Evolutionary conservation across 139 green algal genomes (phyloP), one percentile per base, ranked within the genome.

Genomic region (Asterochloris erici): DNA sequence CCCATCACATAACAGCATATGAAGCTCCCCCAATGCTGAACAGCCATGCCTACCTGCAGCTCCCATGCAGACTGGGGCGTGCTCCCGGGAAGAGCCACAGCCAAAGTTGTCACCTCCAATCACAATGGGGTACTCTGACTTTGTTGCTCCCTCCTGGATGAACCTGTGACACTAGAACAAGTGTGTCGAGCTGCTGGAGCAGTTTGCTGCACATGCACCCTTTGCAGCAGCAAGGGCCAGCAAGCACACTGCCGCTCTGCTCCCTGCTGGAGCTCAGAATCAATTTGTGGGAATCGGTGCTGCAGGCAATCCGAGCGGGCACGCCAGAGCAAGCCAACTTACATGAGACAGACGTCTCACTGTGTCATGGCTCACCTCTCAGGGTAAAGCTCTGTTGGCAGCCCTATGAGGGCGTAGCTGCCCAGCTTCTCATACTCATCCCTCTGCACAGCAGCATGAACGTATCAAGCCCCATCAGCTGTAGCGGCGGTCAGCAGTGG

Each of bases 361-460:
- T 54, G 4, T 54, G 38, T 54, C 38, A 54, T 54, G 47, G 13
- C 81, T 64, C 64, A 92, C 90, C 86, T 87, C 16, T 83, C 91
- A 4, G 87, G 86, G 87, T 98, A 98, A 11, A 86, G 64, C 23
- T 94, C 89, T 38, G 94, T 90, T 17, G 95, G 95, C 12, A 98
- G 92, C 54, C 95, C 95, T 79, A 93, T 93, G 29, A 98, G 73
- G 0, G 95, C 95, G 83, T 98, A 98, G 87, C 91, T 96, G 68
- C 95, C 95, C 77, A 98, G 91, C 92, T 98, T 98, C 86, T 98
- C 95, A 81, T 98, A 98, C 82, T 98, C 95, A 81, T 97, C 94
- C n/a, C 95, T 93, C 92, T 96, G 88, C 81, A 82, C 10, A n/a
- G n/a, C 62, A 23, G 47, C 19, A 68, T 23, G 28, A 84, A 79